Conservation (phyloP, 441 rosid genomes). For the Arabidopsis lyrata region DNA sequence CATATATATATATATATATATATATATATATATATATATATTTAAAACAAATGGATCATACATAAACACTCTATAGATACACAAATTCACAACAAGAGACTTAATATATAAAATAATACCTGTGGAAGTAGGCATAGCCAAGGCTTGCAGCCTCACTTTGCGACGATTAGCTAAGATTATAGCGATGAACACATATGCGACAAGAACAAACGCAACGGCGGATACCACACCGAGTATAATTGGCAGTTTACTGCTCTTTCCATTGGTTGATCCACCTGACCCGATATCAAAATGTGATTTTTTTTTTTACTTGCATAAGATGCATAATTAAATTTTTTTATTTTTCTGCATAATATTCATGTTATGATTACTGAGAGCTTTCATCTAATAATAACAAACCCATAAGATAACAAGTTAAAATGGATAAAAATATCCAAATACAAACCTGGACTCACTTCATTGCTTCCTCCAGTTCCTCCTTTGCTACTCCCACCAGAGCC, state of each 20-base stretch:
- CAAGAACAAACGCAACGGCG: not conserved
- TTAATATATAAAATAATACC: not conserved
- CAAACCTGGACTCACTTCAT: slow-evolving; percentile 23
- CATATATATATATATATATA: not conserved
- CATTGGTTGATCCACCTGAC: slow-evolving; percentile 26
- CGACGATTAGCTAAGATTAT: slow-evolving; percentile 11
- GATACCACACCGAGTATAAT: slow-evolving; percentile 29
- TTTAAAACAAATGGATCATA: not conserved
- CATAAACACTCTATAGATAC: not conserved
- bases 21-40: too few species aligned
- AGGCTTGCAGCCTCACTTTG: not conserved
- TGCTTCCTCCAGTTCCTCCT: slow-evolving; percentile 6
- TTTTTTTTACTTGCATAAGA: not conserved
- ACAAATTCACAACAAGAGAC: not conserved
- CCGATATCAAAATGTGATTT: not conserved
- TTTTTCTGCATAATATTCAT: not conserved
- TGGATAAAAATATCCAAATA: not conserved
- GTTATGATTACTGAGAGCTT: not conserved
- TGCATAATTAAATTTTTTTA: not conserved
- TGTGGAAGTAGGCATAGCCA: slow-evolving; percentile 5
- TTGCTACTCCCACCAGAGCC: slow-evolving; percentile 3
- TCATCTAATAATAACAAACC: not conserved
- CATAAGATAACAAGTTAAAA: not conserved
- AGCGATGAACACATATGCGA: not conserved
- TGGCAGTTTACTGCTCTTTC: slow-evolving; percentile 24